Conservation (phyloP, 768 basidiomycete genomes). For the Rhizopogon vesiculosus region DNA sequence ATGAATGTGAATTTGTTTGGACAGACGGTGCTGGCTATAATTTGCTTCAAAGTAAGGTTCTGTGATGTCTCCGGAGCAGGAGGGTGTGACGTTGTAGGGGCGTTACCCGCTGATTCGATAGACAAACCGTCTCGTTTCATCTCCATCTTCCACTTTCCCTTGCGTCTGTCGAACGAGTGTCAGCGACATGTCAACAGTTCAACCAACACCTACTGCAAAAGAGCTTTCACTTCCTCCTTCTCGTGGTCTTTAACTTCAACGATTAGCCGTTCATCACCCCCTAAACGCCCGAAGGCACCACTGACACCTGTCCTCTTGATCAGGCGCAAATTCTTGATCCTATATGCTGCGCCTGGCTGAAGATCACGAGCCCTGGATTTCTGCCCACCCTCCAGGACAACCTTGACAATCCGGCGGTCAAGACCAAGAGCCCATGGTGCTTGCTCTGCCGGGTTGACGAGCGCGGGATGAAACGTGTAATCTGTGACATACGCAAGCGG, state of each 20-base stretch:
- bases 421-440: slow-evolving; percentile 40
- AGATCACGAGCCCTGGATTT: slow-evolving; percentile 33
- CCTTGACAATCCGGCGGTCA: slow-evolving; percentile 46
- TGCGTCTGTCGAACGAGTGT: slow-evolving; percentile 22
- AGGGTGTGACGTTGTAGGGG: not conserved
- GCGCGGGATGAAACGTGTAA: slow-evolving; percentile 48
- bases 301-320: slow-evolving; percentile 22
- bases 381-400: slow-evolving; percentile 49
- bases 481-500: slow-evolving; percentile 58
- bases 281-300: slow-evolving; percentile 18
- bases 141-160: slow-evolving; percentile 27
- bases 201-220: slow-evolving; percentile 4
- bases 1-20: slow-evolving; percentile 38
- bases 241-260: slow-evolving; percentile 11
- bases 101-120: not conserved
- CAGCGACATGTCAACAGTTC: not conserved
- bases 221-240: slow-evolving; percentile 11
- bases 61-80: slow-evolving; percentile 3
- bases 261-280: slow-evolving; percentile 25
- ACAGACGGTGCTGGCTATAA: slow-evolving; percentile 25
- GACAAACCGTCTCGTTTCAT: slow-evolving; percentile 6
- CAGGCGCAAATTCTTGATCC: slow-evolving; percentile 49
- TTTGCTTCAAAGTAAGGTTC: slow-evolving; percentile 32
- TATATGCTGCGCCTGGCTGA: slow-evolving; percentile 36
- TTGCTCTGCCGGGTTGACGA: slow-evolving; percentile 25